phyloP scores from a whole-genome alignment of 2,329 filamentous ascomycete species.

The Penicillium verrucosum region DNA sequence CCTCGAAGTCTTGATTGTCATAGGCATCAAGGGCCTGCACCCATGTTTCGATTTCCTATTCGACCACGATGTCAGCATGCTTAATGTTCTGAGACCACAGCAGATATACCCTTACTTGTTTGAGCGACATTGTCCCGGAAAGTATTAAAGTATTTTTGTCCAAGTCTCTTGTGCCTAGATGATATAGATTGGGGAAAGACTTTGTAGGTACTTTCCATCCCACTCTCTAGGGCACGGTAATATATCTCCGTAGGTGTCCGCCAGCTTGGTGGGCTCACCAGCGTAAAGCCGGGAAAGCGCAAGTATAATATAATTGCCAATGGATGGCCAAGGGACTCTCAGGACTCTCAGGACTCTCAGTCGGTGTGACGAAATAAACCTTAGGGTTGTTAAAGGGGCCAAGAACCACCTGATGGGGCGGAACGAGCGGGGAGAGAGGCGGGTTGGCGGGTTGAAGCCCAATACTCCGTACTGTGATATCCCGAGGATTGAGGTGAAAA shows the following conservation, averaged over 20 bases:
- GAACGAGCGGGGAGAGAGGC: constrained; percentile 1
- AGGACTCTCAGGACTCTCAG: not conserved
- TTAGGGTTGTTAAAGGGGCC: not conserved
- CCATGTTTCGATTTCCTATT: constrained; percentile 97
- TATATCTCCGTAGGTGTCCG: not conserved
- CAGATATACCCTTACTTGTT: constrained; percentile 49
- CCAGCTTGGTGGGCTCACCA: not conserved
- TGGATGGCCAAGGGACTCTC: not conserved
- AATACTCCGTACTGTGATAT: not conserved
- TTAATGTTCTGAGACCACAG: not conserved
- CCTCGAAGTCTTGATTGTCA: constrained; percentile 96
- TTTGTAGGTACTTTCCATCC: constrained; percentile 4
- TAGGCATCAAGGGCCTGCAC: constrained; percentile 86
- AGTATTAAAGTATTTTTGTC: not conserved
- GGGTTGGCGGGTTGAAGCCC: not conserved
- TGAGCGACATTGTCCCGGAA: constrained; percentile 53
- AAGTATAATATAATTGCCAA: constrained; percentile 17
- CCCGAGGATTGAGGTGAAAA: not conserved
- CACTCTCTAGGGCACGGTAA: constrained; percentile 2
- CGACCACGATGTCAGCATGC: constrained; percentile 2
- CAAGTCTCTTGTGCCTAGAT: not conserved
- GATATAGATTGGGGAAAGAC: not conserved
- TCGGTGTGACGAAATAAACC: constrained; percentile 12
- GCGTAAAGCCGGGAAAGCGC: constrained; percentile 2
- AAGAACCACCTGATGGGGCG: constrained; percentile 1